Evolutionary conservation across 306 rosid species (phyloP).

Genomic region (Lagenaria siceraria): DNA sequence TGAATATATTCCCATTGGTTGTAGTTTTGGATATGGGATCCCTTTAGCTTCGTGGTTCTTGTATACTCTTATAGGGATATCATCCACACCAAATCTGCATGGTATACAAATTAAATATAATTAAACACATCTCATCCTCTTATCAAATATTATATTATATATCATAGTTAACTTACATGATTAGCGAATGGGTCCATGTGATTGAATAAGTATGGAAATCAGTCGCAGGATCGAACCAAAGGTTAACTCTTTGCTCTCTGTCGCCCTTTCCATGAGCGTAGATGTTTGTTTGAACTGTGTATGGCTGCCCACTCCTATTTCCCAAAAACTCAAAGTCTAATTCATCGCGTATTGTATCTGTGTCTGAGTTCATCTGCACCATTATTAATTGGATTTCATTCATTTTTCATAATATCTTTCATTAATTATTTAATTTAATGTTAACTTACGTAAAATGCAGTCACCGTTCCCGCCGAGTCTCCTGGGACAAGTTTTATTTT

Average conservation of each 20-base stretch:
- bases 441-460: conserved; percentile 66
- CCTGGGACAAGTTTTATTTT: conserved; percentile 87
- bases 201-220: conserved; percentile 82
- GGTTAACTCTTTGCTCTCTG: conserved; percentile 78
- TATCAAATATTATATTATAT: too few species aligned
- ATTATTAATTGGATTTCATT: too few species aligned
- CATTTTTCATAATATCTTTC: too few species aligned
- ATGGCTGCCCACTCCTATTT: conserved; percentile 77
- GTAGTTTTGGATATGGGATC: conserved; percentile 54
- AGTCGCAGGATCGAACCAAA: conserved; percentile 84
- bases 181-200: conserved; percentile 51
- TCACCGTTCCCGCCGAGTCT: conserved; percentile 94
- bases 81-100: conserved; percentile 27
- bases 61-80: conserved; percentile 66
- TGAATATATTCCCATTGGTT: conserved; percentile 77
- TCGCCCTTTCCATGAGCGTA: conserved; percentile 77
- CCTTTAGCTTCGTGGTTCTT: conserved; percentile 73
- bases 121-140: too few species aligned
- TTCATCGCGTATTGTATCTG: conserved; percentile 54
- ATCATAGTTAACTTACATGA: conserved; percentile 28
- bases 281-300: conserved; percentile 86
- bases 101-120: too few species aligned
- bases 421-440: too few species aligned
- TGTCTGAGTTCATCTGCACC: conserved; percentile 59
- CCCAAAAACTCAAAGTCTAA: conserved; percentile 93